Conservation (phyloP, 106 monocot species). For the Chionographis japonica region DNA sequence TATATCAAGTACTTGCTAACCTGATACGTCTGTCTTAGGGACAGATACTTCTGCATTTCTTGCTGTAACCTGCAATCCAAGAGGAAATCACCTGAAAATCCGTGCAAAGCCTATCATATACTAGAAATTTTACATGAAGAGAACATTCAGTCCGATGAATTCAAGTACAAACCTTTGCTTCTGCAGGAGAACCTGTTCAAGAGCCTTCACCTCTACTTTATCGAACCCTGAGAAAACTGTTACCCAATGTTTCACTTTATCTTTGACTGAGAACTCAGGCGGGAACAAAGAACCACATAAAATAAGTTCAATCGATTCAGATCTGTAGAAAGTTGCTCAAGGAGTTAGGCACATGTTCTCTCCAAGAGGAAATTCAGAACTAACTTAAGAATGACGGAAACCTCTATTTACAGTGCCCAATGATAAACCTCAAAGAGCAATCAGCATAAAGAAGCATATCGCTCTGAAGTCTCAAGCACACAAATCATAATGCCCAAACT, state of each 20-base stretch:
- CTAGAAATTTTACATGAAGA: conserved; percentile 12
- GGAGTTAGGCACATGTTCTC: not conserved
- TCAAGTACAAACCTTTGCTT: conserved; percentile 71
- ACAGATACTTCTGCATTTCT: conserved; percentile 87
- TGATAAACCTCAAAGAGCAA: no score
- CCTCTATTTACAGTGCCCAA: no score
- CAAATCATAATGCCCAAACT: no score
- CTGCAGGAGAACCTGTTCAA: conserved; percentile 84
- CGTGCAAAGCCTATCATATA: conserved; percentile 34
- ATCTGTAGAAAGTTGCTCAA: conserved; percentile 40
- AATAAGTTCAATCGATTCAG: conserved; percentile 69
- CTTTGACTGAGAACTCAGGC: conserved; percentile 59
- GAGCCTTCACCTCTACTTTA: conserved; percentile 86
- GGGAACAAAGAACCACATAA: conserved; percentile 81
- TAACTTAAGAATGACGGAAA: not conserved
- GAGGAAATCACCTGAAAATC: conserved; percentile 49
- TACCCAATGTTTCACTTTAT: conserved; percentile 78
- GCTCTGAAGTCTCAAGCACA: no score
- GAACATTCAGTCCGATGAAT: not conserved
- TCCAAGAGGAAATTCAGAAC: not conserved
- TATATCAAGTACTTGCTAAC: conserved; percentile 30
- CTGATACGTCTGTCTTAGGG: conserved; percentile 70
- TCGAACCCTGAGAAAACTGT: conserved; percentile 59
- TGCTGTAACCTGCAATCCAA: conserved; percentile 92
- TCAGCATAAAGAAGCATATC: no score